Conservation (phyloP, 345 rosid genomes). For the Draba incana region DNA sequence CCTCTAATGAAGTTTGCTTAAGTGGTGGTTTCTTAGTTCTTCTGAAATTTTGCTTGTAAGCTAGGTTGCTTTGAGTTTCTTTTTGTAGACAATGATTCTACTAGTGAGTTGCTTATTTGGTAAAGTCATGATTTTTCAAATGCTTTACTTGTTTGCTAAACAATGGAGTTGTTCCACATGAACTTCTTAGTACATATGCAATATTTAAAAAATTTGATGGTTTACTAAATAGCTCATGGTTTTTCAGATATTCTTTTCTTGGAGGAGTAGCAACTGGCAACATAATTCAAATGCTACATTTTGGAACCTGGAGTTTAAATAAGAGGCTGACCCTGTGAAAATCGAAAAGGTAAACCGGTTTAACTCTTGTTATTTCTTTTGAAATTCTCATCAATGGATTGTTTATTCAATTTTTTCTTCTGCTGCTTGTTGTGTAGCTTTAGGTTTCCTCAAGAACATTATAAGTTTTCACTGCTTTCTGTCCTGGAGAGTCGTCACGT, state of each 20-base stretch:
- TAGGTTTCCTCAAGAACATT: conserved; percentile 30
- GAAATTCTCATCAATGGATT: conserved; percentile 15
- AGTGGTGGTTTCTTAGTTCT: no score
- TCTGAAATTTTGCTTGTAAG: no score
- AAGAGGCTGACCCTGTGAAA: not conserved
- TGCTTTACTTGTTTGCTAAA: conserved; percentile 14
- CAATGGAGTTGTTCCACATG: not conserved
- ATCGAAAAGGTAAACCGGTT: conserved; percentile 20
- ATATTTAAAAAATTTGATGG: not conserved
- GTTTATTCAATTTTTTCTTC: not conserved
- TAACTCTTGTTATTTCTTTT: not conserved
- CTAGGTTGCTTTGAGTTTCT: no score
- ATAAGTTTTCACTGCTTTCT: not conserved
- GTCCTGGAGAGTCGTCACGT: conserved; percentile 16
- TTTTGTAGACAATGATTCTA: no score
- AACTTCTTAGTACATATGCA: not conserved
- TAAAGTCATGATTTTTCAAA: conserved; percentile 21
- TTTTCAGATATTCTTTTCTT: conserved; percentile 17
- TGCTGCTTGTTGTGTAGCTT: conserved; percentile 16
- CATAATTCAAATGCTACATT: conserved; percentile 13
- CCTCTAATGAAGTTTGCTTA: no score
- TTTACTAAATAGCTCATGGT: not conserved
- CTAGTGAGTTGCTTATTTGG: not conserved
- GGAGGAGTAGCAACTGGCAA: conserved; percentile 2
- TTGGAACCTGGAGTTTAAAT: conserved; percentile 6